Evolutionary conservation across 371 early-diverging fungal genomes (phyloP), one percentile per base, ranked within the genome.

Genomic region (Chytridium lagenaria): DNA sequence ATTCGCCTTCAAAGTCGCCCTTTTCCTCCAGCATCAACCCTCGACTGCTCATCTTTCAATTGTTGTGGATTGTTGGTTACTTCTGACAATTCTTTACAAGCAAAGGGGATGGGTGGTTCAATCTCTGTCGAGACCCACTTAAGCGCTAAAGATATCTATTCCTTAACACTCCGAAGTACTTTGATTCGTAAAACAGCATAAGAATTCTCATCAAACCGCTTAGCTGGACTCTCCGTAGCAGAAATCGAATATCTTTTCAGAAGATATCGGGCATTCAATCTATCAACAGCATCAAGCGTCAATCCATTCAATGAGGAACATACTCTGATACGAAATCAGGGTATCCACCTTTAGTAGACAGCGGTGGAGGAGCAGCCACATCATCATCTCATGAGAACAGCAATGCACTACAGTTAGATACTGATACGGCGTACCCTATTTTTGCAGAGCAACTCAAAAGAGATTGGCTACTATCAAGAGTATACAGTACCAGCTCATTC

Each of bases 241-340:
- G 76, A 75, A 33, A 64, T 75, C 1, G 71, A 75, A 37, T 71
- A 71, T 40, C 50, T 67, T 34, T 75, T 75, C 71, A 23, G 71
- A n/a, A 31, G 76, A 37, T 75, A 28, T 34, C 49, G 38, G 67
- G 22, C 44, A 15, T 65, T 10, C 3, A 36, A 26, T 36, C 23
- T 19, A 23, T 7, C 52, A 3, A 16, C n/a, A 37, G 34, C 1
- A 3, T 1, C 36, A 19, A 23, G 30, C 33, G 34, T 26, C 59
- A 59, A 40, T 50, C 22, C 50, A 15, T 50, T 34, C 16, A 15
- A 67, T 2, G 7, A 37, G 16, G 59, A 40, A 51, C 30, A 44
- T 59, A 61, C 0, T 16, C 22, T 12, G 55, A 10, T 52, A 5
- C 55, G n/a, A 44, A 44, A 44, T 19, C 44, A 12, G 55, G 55